A percentile compares a stretch with the other conserved stretches of the same genome.
Evolutionary conservation across 768 basidiomycete species (phyloP).

Genomic region (Mycena rebaudengoi): DNA sequence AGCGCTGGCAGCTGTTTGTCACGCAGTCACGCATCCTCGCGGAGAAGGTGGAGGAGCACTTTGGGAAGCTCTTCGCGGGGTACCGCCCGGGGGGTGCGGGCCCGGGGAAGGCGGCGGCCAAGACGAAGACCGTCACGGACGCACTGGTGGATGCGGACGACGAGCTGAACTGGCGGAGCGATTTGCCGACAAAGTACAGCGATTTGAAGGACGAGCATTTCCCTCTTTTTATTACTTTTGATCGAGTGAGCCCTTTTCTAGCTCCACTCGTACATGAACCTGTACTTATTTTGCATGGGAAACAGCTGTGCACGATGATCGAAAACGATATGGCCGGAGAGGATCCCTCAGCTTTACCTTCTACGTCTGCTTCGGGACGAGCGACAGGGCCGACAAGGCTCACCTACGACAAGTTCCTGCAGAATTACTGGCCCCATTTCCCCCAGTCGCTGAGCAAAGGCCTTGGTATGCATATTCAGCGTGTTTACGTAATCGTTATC

Average conservation of each 20-base stretch:
- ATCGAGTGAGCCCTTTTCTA: conserved; percentile 51
- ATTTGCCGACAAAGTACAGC: conserved; percentile 63
- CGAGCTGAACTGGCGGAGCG: conserved; percentile 44
- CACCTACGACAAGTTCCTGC: conserved; percentile 23
- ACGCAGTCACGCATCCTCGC: conserved; percentile 75
- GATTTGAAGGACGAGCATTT: conserved; percentile 67
- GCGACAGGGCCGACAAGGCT: neutral
- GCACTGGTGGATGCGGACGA: conserved; percentile 53
- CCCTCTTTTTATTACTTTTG: conserved; percentile 74
- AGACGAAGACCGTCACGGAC: conserved; percentile 25
- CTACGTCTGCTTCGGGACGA: neutral
- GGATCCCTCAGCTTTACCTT: neutral
- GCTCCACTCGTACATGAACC: too few species aligned
- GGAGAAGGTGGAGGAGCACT: conserved; percentile 76
- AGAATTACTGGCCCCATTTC: conserved; percentile 40
- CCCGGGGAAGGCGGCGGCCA: neutral
- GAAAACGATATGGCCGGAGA: conserved; percentile 20
- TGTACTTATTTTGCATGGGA: neutral
- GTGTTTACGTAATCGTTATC: neutral
- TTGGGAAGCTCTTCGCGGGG: conserved; percentile 52
- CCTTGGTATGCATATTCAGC: conserved; percentile 50
- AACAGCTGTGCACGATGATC: conserved; percentile 6
- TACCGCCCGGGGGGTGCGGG: conserved; percentile 5
- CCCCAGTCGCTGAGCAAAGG: conserved; percentile 58
- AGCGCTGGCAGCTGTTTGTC: conserved; percentile 75